Evolutionary conservation across 2,329 filamentous ascomycete species (phyloP).

Genomic region (Grosmannia huntii): DNA sequence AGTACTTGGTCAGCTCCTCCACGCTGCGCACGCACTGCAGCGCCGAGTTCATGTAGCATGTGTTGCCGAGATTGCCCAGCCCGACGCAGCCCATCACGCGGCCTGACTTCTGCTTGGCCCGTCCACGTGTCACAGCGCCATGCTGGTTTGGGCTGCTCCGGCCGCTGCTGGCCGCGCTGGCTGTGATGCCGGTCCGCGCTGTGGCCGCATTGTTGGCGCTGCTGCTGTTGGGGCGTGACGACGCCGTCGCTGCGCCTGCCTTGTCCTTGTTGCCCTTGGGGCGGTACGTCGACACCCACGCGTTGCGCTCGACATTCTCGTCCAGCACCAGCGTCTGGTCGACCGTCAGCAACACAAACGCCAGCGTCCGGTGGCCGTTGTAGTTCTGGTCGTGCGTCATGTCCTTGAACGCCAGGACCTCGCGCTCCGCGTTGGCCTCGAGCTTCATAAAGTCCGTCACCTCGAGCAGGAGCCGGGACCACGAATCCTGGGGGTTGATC

Average conservation of each 20-base stretch:
- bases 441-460: slow-evolving; percentile 50
- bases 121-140: slow-evolving; percentile 55
- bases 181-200: slow-evolving; percentile 15
- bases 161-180: slow-evolving; percentile 39
- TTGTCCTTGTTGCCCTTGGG: slow-evolving; percentile 14
- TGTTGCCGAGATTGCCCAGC: slow-evolving; percentile 84
- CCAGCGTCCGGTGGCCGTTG: slow-evolving; percentile 59
- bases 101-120: slow-evolving; percentile 55
- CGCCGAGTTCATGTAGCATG: slow-evolving; percentile 98
- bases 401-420: slow-evolving; percentile 52
- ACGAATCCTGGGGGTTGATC: slow-evolving; percentile 18
- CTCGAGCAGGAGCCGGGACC: slow-evolving; percentile 44
- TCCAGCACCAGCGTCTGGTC: slow-evolving; percentile 75
- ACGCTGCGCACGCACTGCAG: slow-evolving; percentile 89
- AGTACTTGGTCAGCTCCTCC: slow-evolving; percentile 87
- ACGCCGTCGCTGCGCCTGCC: background rate
- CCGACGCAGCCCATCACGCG: slow-evolving; percentile 67
- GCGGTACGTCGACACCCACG: slow-evolving; percentile 40
- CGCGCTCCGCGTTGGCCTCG: slow-evolving; percentile 49
- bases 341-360: slow-evolving; percentile 53
- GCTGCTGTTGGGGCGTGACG: slow-evolving; percentile 9
- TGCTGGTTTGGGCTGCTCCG: slow-evolving; percentile 54
- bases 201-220: slow-evolving; percentile 17
- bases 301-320: slow-evolving; percentile 52
- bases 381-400: slow-evolving; percentile 61